Base-by-base conservation (phyloP, 2,329 filamentous ascomycete genomes). In the Cyclaneusma minus region DNA sequence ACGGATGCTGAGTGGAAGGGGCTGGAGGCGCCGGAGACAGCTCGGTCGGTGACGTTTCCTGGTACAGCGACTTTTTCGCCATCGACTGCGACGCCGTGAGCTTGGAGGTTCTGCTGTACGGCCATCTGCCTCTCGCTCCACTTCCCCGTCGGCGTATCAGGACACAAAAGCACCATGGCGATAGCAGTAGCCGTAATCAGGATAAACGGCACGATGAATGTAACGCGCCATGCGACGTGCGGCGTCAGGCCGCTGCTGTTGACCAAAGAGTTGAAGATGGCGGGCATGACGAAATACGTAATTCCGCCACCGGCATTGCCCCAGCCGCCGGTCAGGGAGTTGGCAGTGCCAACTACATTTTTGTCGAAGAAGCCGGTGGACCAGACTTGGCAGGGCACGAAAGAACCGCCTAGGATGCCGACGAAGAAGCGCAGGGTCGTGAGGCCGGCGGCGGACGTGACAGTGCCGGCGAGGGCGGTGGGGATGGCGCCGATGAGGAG, bases 221-320 rank as follows among this genome's bases (percentile, higher is more conserved):
- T 66, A 1, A 92, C 68, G 14, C 84, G 68, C 84, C 85, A 93
- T 3, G 84, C 78, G 19, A 71, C 63, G 39, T 79, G 71, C 3
- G 69, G 52, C 1, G 60, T 55, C 29, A 87, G 57, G 5, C 71
- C 68, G 25, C 61, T 60, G 1, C 61, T 44, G 5, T 52, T 42
- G 13, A 79, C 65, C 13, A 92, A 60, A 0, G 78, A 80, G 50
- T 91, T 77, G 51, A 77, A 89, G 30, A 93, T 73, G 4, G 81
- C 81, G 2, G 85, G 84, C 83, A 93, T 92, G 40, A 87, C 68
- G 49, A 92, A 91, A 56, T 92, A 92, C 4, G 83, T 91, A 38
- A 91, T 76, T 29, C 83, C 83, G 34, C 83, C 83, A 31, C 83
- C 83, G 13, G 80, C 68, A 40, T 89, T 91, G 27, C 83, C 83